These are phyloP conservation scores for Sporobolomyces pararoseus DNA, from an alignment of 768 basidiomycete genomes.

Conservation along the genomic window DNA sequence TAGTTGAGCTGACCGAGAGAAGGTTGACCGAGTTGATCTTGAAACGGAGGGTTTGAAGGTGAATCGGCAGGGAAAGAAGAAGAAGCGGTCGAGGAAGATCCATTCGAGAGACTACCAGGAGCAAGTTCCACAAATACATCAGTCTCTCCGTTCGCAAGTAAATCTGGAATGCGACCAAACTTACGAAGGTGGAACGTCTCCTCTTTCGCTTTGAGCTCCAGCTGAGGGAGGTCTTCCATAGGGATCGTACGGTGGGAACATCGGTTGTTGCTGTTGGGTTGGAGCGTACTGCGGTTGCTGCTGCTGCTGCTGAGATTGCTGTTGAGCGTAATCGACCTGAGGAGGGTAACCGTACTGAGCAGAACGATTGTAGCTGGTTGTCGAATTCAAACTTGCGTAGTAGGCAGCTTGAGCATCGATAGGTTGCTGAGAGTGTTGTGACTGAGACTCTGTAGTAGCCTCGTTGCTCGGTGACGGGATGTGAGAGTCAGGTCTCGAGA, in stretches of 20 bases:
- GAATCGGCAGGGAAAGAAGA: conserved; percentile 11
- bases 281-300: background rate
- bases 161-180: background rate
- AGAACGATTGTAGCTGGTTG: background rate
- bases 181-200: conserved; percentile 17
- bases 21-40: background rate
- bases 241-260: background rate
- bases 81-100: conserved; percentile 1
- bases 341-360: background rate
- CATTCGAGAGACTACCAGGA: conserved; percentile 1
- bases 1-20: background rate
- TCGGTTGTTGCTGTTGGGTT: background rate
- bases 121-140: no score
- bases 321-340: background rate
- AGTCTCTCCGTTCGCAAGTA: no score
- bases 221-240: conserved; percentile 6
- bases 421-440: background rate
- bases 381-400: background rate
- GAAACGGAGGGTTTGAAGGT: background rate
- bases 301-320: no score
- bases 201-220: background rate
- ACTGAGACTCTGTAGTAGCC: background rate
- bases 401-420: background rate
- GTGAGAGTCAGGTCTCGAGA: background rate
- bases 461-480: background rate